A percentile compares a stretch with the other conserved stretches of the same genome.
Conservation (phyloP, 2,329 filamentous ascomycete genomes). For the Diaporthe ampelina region DNA sequence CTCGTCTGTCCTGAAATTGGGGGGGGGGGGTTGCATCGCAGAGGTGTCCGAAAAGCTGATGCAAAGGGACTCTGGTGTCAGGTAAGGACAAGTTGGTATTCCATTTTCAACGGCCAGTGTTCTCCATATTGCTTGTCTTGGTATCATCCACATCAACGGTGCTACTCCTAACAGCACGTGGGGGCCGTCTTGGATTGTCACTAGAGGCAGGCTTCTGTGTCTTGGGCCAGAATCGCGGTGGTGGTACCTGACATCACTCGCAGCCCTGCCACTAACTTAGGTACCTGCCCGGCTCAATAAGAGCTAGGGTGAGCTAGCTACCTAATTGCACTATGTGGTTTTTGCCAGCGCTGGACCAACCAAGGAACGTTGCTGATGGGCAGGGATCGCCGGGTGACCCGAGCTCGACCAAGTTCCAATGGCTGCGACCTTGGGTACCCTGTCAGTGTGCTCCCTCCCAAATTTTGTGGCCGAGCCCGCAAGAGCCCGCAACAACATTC, state of each 20-base stretch:
- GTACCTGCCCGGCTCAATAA: neutral
- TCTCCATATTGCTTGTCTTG: neutral
- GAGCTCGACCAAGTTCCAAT: conserved; percentile 29
- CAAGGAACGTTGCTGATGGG: neutral
- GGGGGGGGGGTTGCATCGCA: too few relatives aligned
- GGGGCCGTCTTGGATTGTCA: conserved; percentile 19
- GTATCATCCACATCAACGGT: neutral
- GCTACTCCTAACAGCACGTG: neutral
- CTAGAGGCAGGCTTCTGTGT: neutral
- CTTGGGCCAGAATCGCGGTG: neutral
- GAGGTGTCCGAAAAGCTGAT: neutral
- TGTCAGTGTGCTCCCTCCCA: conserved; percentile 27
- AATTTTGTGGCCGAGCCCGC: conserved; percentile 42
- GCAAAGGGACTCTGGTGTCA: neutral
- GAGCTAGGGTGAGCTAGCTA: conserved; percentile 22
- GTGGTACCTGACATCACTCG: neutral
- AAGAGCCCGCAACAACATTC: conserved; percentile 39
- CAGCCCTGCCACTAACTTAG: neutral
- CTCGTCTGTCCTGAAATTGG: neutral
- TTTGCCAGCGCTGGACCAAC: neutral
- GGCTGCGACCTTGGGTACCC: conserved; percentile 31
- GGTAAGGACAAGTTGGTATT: neutral
- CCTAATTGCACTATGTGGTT: neutral
- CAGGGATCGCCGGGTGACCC: conserved; percentile 27
- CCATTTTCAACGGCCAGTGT: too few relatives aligned